Evolutionary conservation across 2,329 filamentous ascomycete genomes (phyloP).

Genomic region (Cercospora sesami): DNA sequence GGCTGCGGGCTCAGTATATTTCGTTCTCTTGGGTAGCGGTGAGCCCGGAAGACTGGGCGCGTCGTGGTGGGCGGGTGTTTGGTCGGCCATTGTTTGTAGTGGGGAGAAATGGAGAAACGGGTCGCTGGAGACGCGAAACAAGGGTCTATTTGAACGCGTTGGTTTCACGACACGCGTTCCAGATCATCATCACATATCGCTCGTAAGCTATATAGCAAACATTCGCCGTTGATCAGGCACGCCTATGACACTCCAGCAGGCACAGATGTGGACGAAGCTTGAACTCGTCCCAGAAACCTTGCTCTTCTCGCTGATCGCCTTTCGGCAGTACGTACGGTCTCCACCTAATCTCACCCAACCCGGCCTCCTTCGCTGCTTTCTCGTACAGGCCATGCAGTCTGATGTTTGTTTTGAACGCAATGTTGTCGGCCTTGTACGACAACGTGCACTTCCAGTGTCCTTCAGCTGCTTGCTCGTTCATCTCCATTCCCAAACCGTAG

Average conservation of each 20-base stretch:
- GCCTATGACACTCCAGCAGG: constrained; percentile 14
- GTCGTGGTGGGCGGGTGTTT: constrained; percentile 43
- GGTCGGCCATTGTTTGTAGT: constrained; percentile 33
- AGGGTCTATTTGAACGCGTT: constrained; percentile 5
- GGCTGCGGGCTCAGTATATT: constrained; percentile 55
- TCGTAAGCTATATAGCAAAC: neutral
- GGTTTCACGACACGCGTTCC: constrained; percentile 3
- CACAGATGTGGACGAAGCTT: constrained; percentile 16
- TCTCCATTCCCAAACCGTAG: neutral
- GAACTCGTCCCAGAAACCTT: constrained; percentile 23
- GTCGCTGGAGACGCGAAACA: constrained; percentile 6
- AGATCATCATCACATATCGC: neutral
- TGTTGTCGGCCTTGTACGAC: neutral
- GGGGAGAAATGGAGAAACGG: constrained; percentile 1
- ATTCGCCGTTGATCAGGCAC: neutral
- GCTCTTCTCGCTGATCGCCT: constrained; percentile 10
- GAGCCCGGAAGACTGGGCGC: constrained; percentile 66
- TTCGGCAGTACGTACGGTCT: constrained; percentile 16
- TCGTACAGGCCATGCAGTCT: constrained; percentile 11
- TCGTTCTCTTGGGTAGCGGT: constrained; percentile 77
- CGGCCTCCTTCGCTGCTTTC: constrained; percentile 19
- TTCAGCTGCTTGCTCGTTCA: neutral
- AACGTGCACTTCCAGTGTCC: constrained; percentile 7
- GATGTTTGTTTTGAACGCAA: neutral
- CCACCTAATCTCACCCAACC: constrained; percentile 18